Evolutionary conservation across 306 rosid species (phyloP).

Genomic region (Glycyrrhiza uralensis): DNA sequence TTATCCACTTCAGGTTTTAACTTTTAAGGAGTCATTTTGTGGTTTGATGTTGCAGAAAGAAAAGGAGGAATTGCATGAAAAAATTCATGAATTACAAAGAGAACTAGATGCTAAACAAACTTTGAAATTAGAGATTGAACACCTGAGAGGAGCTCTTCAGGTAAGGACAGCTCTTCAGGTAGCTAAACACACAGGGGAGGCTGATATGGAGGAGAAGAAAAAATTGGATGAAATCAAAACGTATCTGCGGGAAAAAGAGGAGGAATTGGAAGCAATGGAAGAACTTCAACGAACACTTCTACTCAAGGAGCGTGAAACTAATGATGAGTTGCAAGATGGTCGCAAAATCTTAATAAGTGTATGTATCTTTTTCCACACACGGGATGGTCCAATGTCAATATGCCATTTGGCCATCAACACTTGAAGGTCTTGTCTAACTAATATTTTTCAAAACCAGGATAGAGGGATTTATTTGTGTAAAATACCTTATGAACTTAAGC

Average conservation of each 20-base stretch:
- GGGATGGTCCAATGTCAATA: neutral
- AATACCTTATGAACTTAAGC: neutral
- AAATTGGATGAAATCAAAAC: conserved; percentile 43
- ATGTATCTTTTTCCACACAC: conserved; percentile 6
- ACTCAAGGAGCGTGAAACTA: conserved; percentile 56
- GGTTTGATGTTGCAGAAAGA: conserved; percentile 47
- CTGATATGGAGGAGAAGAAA: conserved; percentile 48
- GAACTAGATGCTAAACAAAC: conserved; percentile 72
- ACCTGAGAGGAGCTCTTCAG: conserved; percentile 61
- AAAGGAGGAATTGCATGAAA: conserved; percentile 53
- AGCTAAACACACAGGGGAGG: conserved; percentile 65
- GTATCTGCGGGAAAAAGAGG: conserved; percentile 57
- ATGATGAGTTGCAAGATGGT: conserved; percentile 81
- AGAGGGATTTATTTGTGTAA: neutral
- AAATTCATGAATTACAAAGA: conserved; percentile 57
- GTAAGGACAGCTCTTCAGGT: conserved; percentile 69
- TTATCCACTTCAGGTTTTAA: neutral
- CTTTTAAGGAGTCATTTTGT: neutral
- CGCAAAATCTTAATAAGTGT: conserved; percentile 67
- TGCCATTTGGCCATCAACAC: neutral
- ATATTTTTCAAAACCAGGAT: neutral
- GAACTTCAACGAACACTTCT: conserved; percentile 43
- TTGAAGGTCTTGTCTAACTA: neutral
- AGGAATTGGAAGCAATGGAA: conserved; percentile 40
- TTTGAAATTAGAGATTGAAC: conserved; percentile 62